Conservation (phyloP, 2,329 filamentous ascomycete species). For the Trichoderma koningii region DNA sequence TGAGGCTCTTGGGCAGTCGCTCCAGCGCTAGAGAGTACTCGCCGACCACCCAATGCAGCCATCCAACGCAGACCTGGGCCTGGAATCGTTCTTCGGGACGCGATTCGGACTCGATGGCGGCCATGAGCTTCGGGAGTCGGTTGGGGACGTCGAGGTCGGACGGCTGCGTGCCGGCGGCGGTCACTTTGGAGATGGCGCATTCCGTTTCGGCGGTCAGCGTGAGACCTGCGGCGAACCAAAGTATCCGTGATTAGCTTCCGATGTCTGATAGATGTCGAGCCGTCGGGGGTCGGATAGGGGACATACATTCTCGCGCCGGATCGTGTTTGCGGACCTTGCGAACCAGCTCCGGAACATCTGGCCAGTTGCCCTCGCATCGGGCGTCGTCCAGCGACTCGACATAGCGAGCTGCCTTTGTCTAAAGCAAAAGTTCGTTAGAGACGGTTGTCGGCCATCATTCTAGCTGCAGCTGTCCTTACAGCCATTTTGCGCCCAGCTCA, state of each 20-base stretch:
- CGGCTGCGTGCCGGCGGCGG: slow-evolving; percentile 44
- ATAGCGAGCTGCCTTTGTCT: slow-evolving; percentile 80
- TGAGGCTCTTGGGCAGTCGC: slow-evolving; percentile 65
- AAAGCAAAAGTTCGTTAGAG: slow-evolving; percentile 32
- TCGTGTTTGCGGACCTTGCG: slow-evolving; percentile 95
- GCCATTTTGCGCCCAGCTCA: slow-evolving; percentile 42
- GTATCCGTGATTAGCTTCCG: slow-evolving; percentile 16
- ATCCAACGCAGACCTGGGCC: slow-evolving; percentile 79
- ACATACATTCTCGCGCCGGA: slow-evolving; percentile 77
- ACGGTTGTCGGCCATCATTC: background rate
- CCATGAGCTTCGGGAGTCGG: slow-evolving; percentile 54
- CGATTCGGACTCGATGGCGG: slow-evolving; percentile 60
- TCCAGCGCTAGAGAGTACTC: slow-evolving; percentile 65
- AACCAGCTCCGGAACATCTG: slow-evolving; percentile 81
- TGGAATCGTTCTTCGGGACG: slow-evolving; percentile 67
- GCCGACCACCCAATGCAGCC: slow-evolving; percentile 77
- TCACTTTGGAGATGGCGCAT: slow-evolving; percentile 61
- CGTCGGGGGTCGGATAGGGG: slow-evolving; percentile 32
- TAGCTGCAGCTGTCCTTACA: slow-evolving; percentile 35
- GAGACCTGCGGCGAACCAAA: slow-evolving; percentile 54
- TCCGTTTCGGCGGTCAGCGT: slow-evolving; percentile 70
- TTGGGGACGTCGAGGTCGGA: slow-evolving; percentile 50
- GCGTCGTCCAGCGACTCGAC: slow-evolving; percentile 80
- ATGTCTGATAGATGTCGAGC: background rate
- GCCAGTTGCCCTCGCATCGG: slow-evolving; percentile 86